Percentiles rank a stretch among this genome's conserved stretches.
These are phyloP conservation scores for Amoeboaphelidium occidentale DNA, from an alignment of 371 early-diverging fungal genomes.

Conservation along the genomic window DNA sequence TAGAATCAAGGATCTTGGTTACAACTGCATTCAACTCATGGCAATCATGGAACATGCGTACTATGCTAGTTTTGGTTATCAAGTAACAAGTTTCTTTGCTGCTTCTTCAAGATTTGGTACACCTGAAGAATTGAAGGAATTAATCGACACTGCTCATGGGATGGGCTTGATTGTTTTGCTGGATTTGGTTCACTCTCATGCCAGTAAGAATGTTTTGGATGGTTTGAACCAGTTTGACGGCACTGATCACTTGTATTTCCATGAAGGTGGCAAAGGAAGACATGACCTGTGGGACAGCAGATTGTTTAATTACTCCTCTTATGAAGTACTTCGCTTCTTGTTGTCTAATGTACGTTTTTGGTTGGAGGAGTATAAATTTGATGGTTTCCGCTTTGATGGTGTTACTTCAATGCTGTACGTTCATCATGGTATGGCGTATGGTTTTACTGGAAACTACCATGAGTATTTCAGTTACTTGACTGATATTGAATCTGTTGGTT, in stretches of 20 bases:
- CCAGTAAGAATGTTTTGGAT: conserved; percentile 76
- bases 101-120: conserved; percentile 70
- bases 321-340: conserved; percentile 71
- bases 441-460: conserved; percentile 71
- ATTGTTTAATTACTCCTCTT: conserved; percentile 74
- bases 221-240: conserved; percentile 89
- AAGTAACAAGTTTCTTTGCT: conserved; percentile 85
- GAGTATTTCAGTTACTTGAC: conserved; percentile 72
- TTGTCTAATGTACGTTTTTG: conserved; percentile 79
- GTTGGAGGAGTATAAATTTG: conserved; percentile 65
- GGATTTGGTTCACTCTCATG: conserved; percentile 91
- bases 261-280: conserved; percentile 52
- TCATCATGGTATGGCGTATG: conserved; percentile 83
- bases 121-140: conserved; percentile 62
- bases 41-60: conserved; percentile 97
- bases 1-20: conserved; percentile 59
- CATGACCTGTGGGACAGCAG: conserved; percentile 77
- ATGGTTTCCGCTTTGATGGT: conserved; percentile 95
- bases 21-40: conserved; percentile 89
- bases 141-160: conserved; percentile 79
- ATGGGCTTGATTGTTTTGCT: conserved; percentile 65
- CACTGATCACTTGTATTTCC: conserved; percentile 79
- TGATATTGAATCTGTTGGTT: conserved; percentile 63
- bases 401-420: conserved; percentile 84
- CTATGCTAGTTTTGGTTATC: conserved; percentile 90